Base-by-base conservation (phyloP, 495 filamentous ascomycete genomes). In the Neurospora sp. region DNA sequence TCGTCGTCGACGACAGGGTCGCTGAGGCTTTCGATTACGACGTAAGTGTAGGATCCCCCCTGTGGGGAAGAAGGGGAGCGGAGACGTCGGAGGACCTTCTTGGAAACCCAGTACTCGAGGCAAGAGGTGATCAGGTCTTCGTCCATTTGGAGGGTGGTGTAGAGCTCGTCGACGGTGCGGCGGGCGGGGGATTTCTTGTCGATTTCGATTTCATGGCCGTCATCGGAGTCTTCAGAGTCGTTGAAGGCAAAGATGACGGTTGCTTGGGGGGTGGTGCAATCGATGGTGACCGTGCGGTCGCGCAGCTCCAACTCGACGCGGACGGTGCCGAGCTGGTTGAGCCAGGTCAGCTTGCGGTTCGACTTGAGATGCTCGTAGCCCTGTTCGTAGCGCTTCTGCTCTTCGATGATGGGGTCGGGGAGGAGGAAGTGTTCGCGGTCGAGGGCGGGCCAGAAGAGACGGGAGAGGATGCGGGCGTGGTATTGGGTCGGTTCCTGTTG, bases 381-480 rank as follows among this genome's bases (percentile, higher is more conserved):
- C 4, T 80, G 76, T 61, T 91, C 88, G 82, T 97, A 99, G 31
- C 82, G 83, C 69, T 88, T 81, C 80, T 94, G 93, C 37, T 92
- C 81, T 3, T 85, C 78, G 5, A 80, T 71, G 41, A 98, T 89
- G 41, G 85, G 84, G 0, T 82, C 70, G 4, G 96, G 96, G 10
- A 96, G 82, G 40, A 83, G 79, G 82, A 97, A 98, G 35, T 85
- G 85, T 75, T 94, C 92, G 22, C 91, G 88, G 53, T 93, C 90
- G 12, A 98, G 84, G 2, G 90, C 84, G 0, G 96, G 95, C 96
- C 96, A 99, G 85, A 95, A 99, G 76, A 96, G 89, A n/a, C 92
- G 88, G 0, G 93, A 97, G 5, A 98, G 84, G 68, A 98, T 94
- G 72, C 94, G 92, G 8, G 93, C 88, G 74, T 94, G 91, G n/a